Evolutionary conservation across 2,329 filamentous ascomycete species (phyloP), one percentile per base, ranked within the genome.

Genomic region (Ophiostoma australiae): DNA sequence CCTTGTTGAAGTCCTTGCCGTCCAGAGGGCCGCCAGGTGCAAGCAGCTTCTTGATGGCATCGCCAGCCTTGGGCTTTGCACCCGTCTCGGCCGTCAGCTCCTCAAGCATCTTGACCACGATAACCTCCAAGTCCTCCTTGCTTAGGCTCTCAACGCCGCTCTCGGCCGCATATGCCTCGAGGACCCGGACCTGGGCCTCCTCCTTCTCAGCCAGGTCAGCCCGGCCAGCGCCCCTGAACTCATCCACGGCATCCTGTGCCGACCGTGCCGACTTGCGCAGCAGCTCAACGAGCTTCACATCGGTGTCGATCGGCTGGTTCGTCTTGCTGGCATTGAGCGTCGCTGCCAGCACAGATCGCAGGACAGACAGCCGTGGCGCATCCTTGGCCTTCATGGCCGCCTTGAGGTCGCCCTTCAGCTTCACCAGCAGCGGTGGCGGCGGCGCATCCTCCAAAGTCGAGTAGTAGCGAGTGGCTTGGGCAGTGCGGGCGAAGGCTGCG

Each of bases 281-380:
- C 68, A 94, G 82, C 8, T 84, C 81, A 37, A 93, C 86, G 70
- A 94, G 83, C 76, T 91, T 87, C 74, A 86, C 84, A 78, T 94
- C 91, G 31, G 87, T 91, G 70, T 82, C 83, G 76, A 94, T 87
- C n/a, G 91, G 91, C 55, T 81, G 83, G 55, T 84, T 77, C 17
- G 90, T 92, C 80, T 94, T 94, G 78, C 88, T 90, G 44, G 90
- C 89, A 79, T 93, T 94, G 75, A 89, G 88, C 73, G 90, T 88
- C 73, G 90, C 86, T 41, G 90, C 84, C 74, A 94, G 84, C 73
- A 94, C 81, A 58, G 84, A 79, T 75, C 91, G 90, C 68, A 94
- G 84, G 52, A 92, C 90, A 55, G 85, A 81, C 35, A 94, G 86
- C 2, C 90, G 87, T 35, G 86, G 82, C 35, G 83, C 80, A 77